These are phyloP conservation scores for Myxozyma geophila DNA, from an alignment of 805 yeast genomes.

Conservation along the genomic window DNA sequence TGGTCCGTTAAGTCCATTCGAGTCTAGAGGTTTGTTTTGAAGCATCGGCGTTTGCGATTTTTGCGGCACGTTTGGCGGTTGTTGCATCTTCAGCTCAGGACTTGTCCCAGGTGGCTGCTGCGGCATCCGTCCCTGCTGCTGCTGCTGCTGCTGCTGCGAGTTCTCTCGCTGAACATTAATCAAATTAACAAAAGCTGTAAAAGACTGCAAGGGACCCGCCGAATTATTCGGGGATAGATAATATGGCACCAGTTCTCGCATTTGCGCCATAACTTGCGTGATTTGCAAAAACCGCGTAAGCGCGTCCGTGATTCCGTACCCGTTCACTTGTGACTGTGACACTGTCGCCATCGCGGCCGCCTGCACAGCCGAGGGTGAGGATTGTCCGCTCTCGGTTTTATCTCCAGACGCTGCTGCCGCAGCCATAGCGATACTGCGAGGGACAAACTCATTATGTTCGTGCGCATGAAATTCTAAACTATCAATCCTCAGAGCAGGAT, in stretches of 20 bases:
- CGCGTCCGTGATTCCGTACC: slow-evolving; percentile 65
- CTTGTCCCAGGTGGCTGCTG: slow-evolving; percentile 24
- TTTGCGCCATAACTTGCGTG: slow-evolving; percentile 75
- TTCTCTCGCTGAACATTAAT: slow-evolving; percentile 44
- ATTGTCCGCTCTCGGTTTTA: neutral
- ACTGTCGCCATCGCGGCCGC: slow-evolving; percentile 10
- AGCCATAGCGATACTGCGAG: slow-evolving; percentile 22
- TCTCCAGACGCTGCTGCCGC: neutral
- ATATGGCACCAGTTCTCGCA: slow-evolving; percentile 63
- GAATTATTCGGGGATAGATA: slow-evolving; percentile 49
- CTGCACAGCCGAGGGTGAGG: neutral
- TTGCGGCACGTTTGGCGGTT: slow-evolving; percentile 21
- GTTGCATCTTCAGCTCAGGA: slow-evolving; percentile 30
- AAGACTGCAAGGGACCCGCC: slow-evolving; percentile 39
- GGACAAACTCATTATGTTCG: slow-evolving; percentile 51
- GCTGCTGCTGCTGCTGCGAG: slow-evolving; percentile 28
- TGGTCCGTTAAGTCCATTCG: no score
- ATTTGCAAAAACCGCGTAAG: slow-evolving; percentile 75
- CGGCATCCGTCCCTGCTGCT: slow-evolving; percentile 33
- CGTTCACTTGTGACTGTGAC: slow-evolving; percentile 46
- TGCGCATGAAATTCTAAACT: slow-evolving; percentile 67
- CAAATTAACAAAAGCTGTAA: slow-evolving; percentile 41
- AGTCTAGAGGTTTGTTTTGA: neutral
- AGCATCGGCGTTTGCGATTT: slow-evolving; percentile 8
- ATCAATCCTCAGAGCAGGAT: slow-evolving; percentile 66